Evolutionary conservation across 306 rosid genomes (phyloP), one percentile per base, ranked within the genome.

Genomic region (Dalbergia oliveri): DNA sequence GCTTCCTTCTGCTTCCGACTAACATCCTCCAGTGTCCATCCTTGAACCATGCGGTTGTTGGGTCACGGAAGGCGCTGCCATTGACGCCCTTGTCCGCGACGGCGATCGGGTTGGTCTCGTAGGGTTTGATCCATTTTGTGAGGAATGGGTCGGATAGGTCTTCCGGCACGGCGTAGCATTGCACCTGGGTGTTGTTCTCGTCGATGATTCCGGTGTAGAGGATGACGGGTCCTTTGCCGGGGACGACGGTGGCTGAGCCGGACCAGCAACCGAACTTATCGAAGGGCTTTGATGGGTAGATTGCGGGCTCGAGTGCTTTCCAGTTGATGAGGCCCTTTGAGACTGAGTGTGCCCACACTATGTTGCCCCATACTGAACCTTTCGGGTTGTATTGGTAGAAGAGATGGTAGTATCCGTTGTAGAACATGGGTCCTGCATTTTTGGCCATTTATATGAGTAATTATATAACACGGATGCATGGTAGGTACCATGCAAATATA

Each of bases 211-310:
- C 97, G 0, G 99, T 95, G 88, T 95, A 93, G 12, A 90, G 83
- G 12, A 95, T 95, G 0, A 93, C 18, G 39, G 97, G 98, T 51
- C 89, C 92, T 69, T 82, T 84, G 2, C 86, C 94, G 0, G 96
- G 94, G 14, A 93, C 68, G 2, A 93, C 0, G 0, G 99, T 95
- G 77, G 93, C 90, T 0, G 97, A 93, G 1, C 99, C 98, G 0
- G 99, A 95, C 99, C 99, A 95, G 26, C 96, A 90, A 2, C 98
- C 99, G 8, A 81, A 89, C 8, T 87, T 86, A 67, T 95, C 99
- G 14, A 88, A 93, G 2, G 97, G 87, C 77, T 91, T 87, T 0
- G 94, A 90, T 4, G 99, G 98, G 74, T 78, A 82, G 3, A 93
- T 31, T 0, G 96, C 95, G 0, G 58, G 88, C 4, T 84, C 88